Conservation (phyloP, 441 rosid genomes). For the Macaranga tanarius region DNA sequence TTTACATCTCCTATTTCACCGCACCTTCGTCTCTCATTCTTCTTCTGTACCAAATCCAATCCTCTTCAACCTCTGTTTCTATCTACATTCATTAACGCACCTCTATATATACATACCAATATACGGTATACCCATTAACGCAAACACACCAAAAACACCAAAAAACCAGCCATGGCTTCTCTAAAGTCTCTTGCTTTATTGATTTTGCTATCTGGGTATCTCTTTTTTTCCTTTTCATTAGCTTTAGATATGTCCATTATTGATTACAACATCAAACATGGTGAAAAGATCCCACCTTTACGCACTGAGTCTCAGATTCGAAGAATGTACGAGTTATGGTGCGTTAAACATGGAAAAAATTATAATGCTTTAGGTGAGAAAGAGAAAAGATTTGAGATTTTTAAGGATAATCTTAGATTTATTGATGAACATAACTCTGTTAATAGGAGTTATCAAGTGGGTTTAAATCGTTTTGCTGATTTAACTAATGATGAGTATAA, state of each 20-base stretch:
- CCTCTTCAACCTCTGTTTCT: neutral
- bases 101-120: neutral
- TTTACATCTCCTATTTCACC: conserved; percentile 25
- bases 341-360: conserved; percentile 58
- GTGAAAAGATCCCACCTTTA: conserved; percentile 11
- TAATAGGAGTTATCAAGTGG: conserved; percentile 52
- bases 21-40: conserved; percentile 14
- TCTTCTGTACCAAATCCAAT: neutral
- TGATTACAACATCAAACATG: conserved; percentile 55
- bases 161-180: neutral
- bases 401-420: conserved; percentile 73
- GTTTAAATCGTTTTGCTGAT: conserved; percentile 84
- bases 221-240: conserved; percentile 31
- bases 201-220: conserved; percentile 23
- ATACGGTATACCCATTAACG: neutral
- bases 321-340: conserved; percentile 68
- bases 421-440: conserved; percentile 67
- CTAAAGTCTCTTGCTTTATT: neutral
- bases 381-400: conserved; percentile 71
- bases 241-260: conserved; percentile 76
- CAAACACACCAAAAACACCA: neutral
- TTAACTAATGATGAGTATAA: conserved; percentile 85
- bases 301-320: conserved; percentile 60
- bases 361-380: conserved; percentile 67
- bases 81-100: neutral